Evolutionary conservation across 805 yeast genomes (phyloP).

Genomic region (Barnettozyma siamensis): DNA sequence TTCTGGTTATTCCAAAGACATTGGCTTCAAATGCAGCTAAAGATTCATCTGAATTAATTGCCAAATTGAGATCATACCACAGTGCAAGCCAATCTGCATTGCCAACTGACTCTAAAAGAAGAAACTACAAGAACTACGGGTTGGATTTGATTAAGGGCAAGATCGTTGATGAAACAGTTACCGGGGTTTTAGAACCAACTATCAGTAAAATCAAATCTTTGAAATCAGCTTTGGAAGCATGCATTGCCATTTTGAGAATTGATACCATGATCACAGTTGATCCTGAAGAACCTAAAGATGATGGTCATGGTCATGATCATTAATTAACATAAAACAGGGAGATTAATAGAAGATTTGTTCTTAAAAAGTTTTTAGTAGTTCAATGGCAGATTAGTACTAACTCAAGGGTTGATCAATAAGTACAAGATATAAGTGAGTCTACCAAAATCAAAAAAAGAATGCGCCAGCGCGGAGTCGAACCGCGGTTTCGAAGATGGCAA

Average conservation of each 20-base stretch:
- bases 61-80: slow-evolving; percentile 93
- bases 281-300: slow-evolving; percentile 91
- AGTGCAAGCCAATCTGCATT: slow-evolving; percentile 88
- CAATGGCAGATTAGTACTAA: no score
- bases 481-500: slow-evolving; percentile 57
- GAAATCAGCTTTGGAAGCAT: slow-evolving; percentile 96
- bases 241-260: slow-evolving; percentile 93
- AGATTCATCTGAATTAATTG: slow-evolving; percentile 90
- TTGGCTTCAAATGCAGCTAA: slow-evolving; percentile 96
- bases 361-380: no score
- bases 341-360: neutral
- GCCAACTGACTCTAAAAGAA: slow-evolving; percentile 77
- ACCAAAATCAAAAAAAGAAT: slow-evolving; percentile 31
- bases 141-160: slow-evolving; percentile 88
- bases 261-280: slow-evolving; percentile 98
- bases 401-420: no score
- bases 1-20: slow-evolving; percentile 91
- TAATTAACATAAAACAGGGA: neutral
- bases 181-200: slow-evolving; percentile 95
- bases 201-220: slow-evolving; percentile 87
- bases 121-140: slow-evolving; percentile 85
- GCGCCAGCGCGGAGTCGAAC: slow-evolving; percentile 57
- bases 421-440: no score
- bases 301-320: slow-evolving; percentile 71
- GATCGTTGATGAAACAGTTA: slow-evolving; percentile 74